Evolutionary conservation across 2,329 filamentous ascomycete genomes (phyloP).

Genomic region (Elsinoe australis): DNA sequence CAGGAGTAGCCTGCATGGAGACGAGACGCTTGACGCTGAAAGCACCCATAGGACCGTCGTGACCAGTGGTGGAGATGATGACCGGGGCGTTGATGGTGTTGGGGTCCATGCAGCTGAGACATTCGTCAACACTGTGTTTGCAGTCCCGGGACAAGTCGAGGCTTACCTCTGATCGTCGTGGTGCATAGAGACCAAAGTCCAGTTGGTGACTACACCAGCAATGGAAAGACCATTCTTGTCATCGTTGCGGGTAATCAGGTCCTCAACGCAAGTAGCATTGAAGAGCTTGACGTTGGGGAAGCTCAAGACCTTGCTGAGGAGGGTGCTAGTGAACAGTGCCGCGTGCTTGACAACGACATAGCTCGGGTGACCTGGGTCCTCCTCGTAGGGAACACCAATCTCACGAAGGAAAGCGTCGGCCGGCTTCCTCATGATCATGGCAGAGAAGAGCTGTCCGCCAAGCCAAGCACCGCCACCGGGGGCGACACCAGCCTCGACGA

Average conservation of each 20-base stretch:
- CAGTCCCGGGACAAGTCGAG: constrained; percentile 12
- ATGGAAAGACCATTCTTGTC: constrained; percentile 55
- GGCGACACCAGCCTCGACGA: constrained; percentile 79
- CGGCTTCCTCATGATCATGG: constrained; percentile 92
- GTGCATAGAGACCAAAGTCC: constrained; percentile 70
- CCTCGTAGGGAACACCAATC: constrained; percentile 75
- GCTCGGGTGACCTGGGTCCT: constrained; percentile 57
- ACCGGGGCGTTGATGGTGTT: constrained; percentile 93
- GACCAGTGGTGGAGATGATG: constrained; percentile 81
- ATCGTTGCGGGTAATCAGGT: constrained; percentile 72
- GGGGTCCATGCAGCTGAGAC: constrained; percentile 85
- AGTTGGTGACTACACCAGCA: constrained; percentile 89
- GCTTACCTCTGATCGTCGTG: constrained; percentile 27
- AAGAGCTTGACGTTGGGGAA: constrained; percentile 94
- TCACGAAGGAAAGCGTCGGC: constrained; percentile 77
- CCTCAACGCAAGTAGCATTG: constrained; percentile 88
- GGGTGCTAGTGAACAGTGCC: constrained; percentile 80
- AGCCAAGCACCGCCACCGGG: constrained; percentile 89
- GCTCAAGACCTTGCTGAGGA: constrained; percentile 71
- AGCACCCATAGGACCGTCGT: constrained; percentile 84
- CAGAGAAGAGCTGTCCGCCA: constrained; percentile 86
- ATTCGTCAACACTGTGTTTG: neutral
- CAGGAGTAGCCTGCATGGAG: constrained; percentile 74
- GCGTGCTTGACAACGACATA: constrained; percentile 93
- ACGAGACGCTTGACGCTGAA: constrained; percentile 88